Conservation (phyloP, 2,329 filamentous ascomycete species). For the Teratosphaeria pseudoeucalypti region DNA sequence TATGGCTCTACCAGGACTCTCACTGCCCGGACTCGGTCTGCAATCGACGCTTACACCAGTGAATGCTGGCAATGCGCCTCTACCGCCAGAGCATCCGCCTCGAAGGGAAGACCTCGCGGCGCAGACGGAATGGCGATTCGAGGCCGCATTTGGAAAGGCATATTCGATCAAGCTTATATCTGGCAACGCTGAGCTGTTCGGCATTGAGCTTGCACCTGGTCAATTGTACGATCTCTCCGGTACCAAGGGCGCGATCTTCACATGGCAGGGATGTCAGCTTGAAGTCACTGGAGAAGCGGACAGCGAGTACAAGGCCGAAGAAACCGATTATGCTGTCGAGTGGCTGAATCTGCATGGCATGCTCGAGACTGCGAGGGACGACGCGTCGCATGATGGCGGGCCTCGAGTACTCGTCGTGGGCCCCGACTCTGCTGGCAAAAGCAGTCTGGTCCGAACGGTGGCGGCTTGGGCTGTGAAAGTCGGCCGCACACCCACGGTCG, state of each 20-base stretch:
- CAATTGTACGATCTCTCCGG: conserved; percentile 73
- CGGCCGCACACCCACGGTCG: conserved; percentile 66
- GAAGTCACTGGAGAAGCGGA: conserved; percentile 64
- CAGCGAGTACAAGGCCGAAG: conserved; percentile 60
- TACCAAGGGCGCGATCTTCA: conserved; percentile 78
- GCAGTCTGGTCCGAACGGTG: conserved; percentile 40
- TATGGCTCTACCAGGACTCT: conserved; percentile 37
- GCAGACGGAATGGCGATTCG: conserved; percentile 37
- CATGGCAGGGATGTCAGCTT: conserved; percentile 81
- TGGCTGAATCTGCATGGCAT: conserved; percentile 83
- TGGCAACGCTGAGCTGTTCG: conserved; percentile 87
- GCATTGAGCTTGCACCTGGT: conserved; percentile 77
- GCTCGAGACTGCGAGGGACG: conserved; percentile 61
- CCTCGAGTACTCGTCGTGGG: conserved; percentile 82
- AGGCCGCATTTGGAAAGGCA: conserved; percentile 24
- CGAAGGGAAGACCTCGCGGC: conserved; percentile 33
- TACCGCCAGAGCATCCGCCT: conserved; percentile 13
- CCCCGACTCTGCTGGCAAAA: conserved; percentile 65
- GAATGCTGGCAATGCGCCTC: conserved; percentile 12
- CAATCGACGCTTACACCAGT: conserved; percentile 6
- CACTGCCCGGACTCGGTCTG: conserved; percentile 28
- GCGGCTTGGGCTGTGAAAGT: conserved; percentile 72
- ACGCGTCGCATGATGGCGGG: conserved; percentile 42
- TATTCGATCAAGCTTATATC: conserved; percentile 52
- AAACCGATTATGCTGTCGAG: conserved; percentile 64